These are phyloP conservation scores for Pythium aquatile DNA, from an alignment of 352 stramenopile species.

Conservation along the genomic window DNA sequence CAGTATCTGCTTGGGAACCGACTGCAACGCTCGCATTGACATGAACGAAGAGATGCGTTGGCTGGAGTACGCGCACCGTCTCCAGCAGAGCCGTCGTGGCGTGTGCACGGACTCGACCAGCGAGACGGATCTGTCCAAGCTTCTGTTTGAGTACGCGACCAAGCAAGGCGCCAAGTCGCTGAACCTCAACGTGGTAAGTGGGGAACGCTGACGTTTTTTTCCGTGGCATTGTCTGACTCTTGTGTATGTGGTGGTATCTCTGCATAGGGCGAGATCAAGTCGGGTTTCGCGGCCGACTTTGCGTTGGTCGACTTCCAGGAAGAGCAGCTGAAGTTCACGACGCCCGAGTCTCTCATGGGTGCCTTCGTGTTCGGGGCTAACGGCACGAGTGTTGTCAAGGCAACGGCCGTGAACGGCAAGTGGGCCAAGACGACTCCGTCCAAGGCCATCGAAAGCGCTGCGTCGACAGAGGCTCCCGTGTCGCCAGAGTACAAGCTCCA, in stretches of 20 bases:
- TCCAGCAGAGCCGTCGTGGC: slow-evolving; percentile 61
- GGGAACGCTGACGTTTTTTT: not conserved
- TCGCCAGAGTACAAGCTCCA: slow-evolving; percentile 48
- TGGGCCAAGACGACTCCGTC: slow-evolving; percentile 45
- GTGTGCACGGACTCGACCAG: slow-evolving; percentile 55
- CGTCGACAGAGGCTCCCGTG: slow-evolving; percentile 13
- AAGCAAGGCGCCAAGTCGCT: slow-evolving; percentile 62
- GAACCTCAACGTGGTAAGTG: slow-evolving; percentile 65
- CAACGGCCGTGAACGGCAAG: slow-evolving; percentile 70
- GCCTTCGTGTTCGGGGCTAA: slow-evolving; percentile 74
- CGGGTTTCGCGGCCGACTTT: slow-evolving; percentile 66
- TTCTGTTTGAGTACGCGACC: slow-evolving; percentile 69
- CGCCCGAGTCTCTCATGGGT: slow-evolving; percentile 51
- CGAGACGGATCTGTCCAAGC: slow-evolving; percentile 57
- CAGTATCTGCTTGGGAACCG: slow-evolving; percentile 66
- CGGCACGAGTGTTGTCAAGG: slow-evolving; percentile 66
- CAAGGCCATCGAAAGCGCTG: slow-evolving; percentile 3
- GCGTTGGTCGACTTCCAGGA: slow-evolving; percentile 65
- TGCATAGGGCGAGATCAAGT: slow-evolving; percentile 60
- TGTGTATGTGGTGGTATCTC: not conserved
- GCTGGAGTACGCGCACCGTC: slow-evolving; percentile 72
- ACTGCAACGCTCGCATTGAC: slow-evolving; percentile 79
- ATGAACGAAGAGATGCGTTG: slow-evolving; percentile 86
- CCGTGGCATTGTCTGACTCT: too few species aligned
- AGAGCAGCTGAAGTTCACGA: slow-evolving; percentile 70